A percentile compares a stretch with the other conserved stretches of the same genome.
These are phyloP conservation scores for Pisolithus thermaeus DNA, from an alignment of 1,284 basidiomycete species.

Conservation along the genomic window DNA sequence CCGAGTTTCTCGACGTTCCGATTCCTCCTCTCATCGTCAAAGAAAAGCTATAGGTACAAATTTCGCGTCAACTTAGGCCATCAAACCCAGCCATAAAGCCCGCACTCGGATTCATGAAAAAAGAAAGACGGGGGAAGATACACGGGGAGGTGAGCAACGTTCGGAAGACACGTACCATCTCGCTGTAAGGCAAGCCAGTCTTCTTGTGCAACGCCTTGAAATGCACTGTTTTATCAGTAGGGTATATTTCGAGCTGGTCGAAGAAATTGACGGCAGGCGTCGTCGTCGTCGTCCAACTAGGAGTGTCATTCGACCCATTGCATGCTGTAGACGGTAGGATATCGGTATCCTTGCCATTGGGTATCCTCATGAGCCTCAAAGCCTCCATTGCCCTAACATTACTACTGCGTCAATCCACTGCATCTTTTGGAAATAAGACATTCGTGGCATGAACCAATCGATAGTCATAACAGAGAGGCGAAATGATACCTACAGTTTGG, in stretches of 20 bases:
- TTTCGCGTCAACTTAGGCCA: not conserved
- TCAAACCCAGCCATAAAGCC: too few relatives aligned
- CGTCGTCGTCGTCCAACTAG: not conserved
- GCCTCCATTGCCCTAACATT: conserved; percentile 66
- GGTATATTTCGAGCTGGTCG: conserved; percentile 81
- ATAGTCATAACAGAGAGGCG: not conserved
- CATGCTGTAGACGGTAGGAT: too few relatives aligned
- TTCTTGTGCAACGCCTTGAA: conserved; percentile 65
- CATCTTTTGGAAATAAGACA: not conserved
- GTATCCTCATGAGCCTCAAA: conserved; percentile 62
- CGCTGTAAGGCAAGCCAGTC: conserved; percentile 76
- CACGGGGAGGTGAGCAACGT: not conserved
- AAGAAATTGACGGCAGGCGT: conserved; percentile 60
- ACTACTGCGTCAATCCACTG: not conserved
- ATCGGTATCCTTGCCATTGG: conserved; percentile 34
- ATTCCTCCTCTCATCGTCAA: conserved; percentile 78
- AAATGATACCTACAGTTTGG: conserved; percentile 50
- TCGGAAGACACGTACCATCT: conserved; percentile 58
- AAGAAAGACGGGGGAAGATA: not conserved
- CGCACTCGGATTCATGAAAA: not conserved
- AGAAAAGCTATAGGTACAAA: conserved; percentile 56
- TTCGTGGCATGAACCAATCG: conserved; percentile 7
- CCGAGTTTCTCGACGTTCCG: conserved; percentile 60
- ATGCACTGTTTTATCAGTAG: conserved; percentile 79
- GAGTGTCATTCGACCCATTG: conserved; percentile 15